These are phyloP conservation scores for Claviceps lovelessii DNA, from an alignment of 2,329 filamentous ascomycete species.

Conservation along the genomic window DNA sequence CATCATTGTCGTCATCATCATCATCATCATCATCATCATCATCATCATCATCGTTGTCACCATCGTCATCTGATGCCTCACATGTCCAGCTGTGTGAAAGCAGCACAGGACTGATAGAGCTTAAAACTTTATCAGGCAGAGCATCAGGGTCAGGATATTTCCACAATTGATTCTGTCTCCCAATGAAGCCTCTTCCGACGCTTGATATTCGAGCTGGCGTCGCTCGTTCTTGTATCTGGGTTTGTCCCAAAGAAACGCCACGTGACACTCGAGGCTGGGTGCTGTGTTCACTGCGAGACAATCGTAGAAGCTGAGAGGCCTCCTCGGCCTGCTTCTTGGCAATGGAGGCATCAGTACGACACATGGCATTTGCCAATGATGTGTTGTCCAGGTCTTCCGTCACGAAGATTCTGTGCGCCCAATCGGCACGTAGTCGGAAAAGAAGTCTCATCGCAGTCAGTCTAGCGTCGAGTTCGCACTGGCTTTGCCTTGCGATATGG, in stretches of 20 bases:
- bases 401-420: constrained; percentile 61
- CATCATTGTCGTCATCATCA: not conserved
- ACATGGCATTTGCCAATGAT: constrained; percentile 56
- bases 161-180: constrained; percentile 40
- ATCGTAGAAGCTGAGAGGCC: constrained; percentile 28
- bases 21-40: too few species aligned
- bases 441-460: constrained; percentile 64
- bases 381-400: constrained; percentile 56
- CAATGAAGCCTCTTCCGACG: constrained; percentile 18
- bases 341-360: constrained; percentile 44
- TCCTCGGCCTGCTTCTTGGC: constrained; percentile 38
- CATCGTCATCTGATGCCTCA: constrained; percentile 1
- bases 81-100: constrained; percentile 21
- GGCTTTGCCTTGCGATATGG: constrained; percentile 43
- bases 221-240: constrained; percentile 28
- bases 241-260: constrained; percentile 39
- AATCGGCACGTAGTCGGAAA: constrained; percentile 72
- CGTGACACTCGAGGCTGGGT: constrained; percentile 26
- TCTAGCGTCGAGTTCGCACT: constrained; percentile 53
- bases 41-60: constrained; percentile 6
- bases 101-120: constrained; percentile 35
- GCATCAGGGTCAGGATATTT: constrained; percentile 41
- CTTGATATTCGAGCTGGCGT: constrained; percentile 28
- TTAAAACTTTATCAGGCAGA: constrained; percentile 33
- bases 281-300: constrained; percentile 30